Evolutionary conservation across 2,329 filamentous ascomycete genomes (phyloP).

Genomic region (Colletotrichum echinochloae): DNA sequence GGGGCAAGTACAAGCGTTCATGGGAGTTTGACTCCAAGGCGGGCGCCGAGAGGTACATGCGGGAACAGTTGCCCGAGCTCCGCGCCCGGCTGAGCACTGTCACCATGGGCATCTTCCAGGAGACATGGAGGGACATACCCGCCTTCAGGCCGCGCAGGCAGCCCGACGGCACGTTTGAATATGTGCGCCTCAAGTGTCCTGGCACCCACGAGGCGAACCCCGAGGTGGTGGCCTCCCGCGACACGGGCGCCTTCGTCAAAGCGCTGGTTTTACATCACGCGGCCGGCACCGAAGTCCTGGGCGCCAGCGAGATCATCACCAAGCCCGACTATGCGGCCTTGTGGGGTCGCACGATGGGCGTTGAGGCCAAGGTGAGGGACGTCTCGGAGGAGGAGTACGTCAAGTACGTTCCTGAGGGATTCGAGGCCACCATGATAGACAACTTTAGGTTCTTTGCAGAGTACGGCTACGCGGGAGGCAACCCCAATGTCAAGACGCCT

Average conservation of each 20-base stretch:
- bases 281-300: constrained; percentile 36
- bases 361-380: constrained; percentile 28
- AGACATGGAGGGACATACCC: constrained; percentile 39
- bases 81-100: constrained; percentile 35
- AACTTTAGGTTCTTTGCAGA: constrained; percentile 36
- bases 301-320: constrained; percentile 31
- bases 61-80: constrained; percentile 34
- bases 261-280: constrained; percentile 33
- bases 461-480: constrained; percentile 39
- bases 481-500: constrained; percentile 25
- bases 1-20: constrained; percentile 21
- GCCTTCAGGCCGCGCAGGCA: constrained; percentile 32
- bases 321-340: constrained; percentile 29
- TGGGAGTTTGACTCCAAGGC: constrained; percentile 37
- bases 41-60: constrained; percentile 11
- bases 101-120: constrained; percentile 37
- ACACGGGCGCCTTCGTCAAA: constrained; percentile 42
- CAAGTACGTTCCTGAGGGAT: constrained; percentile 23
- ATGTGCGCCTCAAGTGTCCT: constrained; percentile 3
- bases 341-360: constrained; percentile 36
- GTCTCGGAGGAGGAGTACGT: constrained; percentile 33
- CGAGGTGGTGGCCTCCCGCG: constrained; percentile 29
- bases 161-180: constrained; percentile 34
- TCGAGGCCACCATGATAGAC: constrained; percentile 22
- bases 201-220: constrained; percentile 9